Base-by-base conservation (phyloP, 2,329 filamentous ascomycete species). In the Diaporthe sp. region DNA sequence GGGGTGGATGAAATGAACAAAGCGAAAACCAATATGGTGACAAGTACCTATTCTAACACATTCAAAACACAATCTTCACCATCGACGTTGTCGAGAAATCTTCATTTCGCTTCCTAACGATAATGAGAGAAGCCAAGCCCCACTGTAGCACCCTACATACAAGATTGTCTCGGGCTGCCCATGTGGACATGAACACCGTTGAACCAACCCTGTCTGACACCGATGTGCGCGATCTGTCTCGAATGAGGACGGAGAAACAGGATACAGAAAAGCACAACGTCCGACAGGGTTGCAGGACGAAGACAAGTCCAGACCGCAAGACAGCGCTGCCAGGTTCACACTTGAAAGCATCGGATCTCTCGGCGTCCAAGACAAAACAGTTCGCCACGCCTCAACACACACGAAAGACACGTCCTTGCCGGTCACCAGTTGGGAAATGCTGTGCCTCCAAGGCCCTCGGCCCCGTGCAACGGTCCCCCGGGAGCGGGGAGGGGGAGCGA, bases 121-220 rank as follows among this genome's bases (percentile, higher is more conserved):
- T 17, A 52, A 7, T 30, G n/a, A 25, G 8, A 25, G 30, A 42
- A 30, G 30, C 47, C 33, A 54, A 52, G 38, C 7, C 69, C 25
- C 45, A 17, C 9, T 38, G 30, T 40, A 40, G n/a, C 17, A 64
- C 54, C 25, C 17, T n/a, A n/a, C 25, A 42, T 54, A 47, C 42
- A 42, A 12, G 7, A 13, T n/a, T 60, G 69, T 72, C 69, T 72
- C 69, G 57, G 57, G 33, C n/a, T 54, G 22, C 57, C 45, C 69
- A 61, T 61, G 69, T 72, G 57, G 42, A 64, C 17, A 30, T 38
- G 57, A 40, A 15, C 30, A 28, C 45, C 57, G 33, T 72, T 64
- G 69, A 61, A 54, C 57, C 25, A 28, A 30, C 19, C 70, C 12
- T 64, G 55, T 72, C 45, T 72, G 57, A 72, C 69, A n/a, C 25